Percentiles rank a stretch among this genome's conserved stretches.
Evolutionary conservation across 352 stramenopile genomes (phyloP).

Genomic region (Albugo candida): DNA sequence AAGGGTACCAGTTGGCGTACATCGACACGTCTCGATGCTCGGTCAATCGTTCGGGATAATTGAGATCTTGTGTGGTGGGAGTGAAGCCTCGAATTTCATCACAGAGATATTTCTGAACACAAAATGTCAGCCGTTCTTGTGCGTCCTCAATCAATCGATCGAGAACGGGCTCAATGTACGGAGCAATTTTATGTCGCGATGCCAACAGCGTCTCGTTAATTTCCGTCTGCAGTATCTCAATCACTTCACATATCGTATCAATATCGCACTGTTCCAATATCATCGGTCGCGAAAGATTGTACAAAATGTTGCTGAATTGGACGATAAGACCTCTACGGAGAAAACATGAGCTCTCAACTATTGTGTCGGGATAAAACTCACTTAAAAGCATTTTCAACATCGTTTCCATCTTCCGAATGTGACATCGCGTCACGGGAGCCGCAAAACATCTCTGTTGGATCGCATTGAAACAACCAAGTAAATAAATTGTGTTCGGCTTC

Average conservation of each 20-base stretch:
- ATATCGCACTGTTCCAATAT: constrained; percentile 57
- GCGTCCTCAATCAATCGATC: constrained; percentile 71
- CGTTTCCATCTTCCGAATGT: constrained; percentile 15
- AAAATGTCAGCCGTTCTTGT: constrained; percentile 64
- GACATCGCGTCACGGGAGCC: constrained; percentile 14
- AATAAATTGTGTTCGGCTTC: constrained; percentile 61
- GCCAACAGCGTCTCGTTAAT: constrained; percentile 53
- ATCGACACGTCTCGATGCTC: constrained; percentile 14
- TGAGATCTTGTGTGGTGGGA: constrained; percentile 23
- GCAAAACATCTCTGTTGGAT: constrained; percentile 37
- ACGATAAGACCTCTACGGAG: constrained; percentile 42
- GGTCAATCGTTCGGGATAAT: constrained; percentile 57
- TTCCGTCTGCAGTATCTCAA: constrained; percentile 57
- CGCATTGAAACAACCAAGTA: constrained; percentile 37
- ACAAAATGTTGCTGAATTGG: constrained; percentile 47
- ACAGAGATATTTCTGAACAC: constrained; percentile 67
- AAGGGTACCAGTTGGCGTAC: constrained; percentile 71
- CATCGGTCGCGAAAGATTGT: constrained; percentile 43
- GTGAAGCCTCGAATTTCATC: constrained; percentile 69
- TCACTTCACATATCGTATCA: constrained; percentile 53
- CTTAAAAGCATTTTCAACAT: constrained; percentile 44
- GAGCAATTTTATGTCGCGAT: constrained; percentile 24
- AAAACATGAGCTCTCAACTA: not conserved
- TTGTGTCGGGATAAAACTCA: constrained; percentile 11
- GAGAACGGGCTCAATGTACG: constrained; percentile 49